Base-by-base conservation (phyloP, 768 basidiomycete species). In the Leucosporidium yakuticum region DNA sequence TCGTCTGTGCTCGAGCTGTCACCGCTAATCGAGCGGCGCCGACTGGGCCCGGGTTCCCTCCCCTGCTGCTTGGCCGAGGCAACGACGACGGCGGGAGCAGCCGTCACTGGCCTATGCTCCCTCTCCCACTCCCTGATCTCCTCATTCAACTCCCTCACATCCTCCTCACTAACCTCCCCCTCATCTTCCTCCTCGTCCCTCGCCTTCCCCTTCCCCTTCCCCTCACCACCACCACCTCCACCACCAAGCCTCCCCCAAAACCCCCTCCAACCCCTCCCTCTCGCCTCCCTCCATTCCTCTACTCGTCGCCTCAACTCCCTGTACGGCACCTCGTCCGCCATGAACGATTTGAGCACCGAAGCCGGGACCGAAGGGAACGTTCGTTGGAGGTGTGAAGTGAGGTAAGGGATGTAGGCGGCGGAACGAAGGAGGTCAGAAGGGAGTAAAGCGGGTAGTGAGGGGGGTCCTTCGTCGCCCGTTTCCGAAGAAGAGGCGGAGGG, bases 361-460 rank as follows among this genome's bases (percentile, higher is more conserved):
- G 6, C 14, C 23, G 50, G 21, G 29, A 55, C 27, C 21, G 25
- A 20, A 4, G 50, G 51, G 44, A 55, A 60, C 36, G 53, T 58
- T 5, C 20, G 4, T 11, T 47, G 17, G 19, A 65, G 49, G 50
- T 65, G 64, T 6, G 34, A 6, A 9, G 39, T 23, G 36, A 65
- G 58, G 4, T 32, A 34, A 17, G 57, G 9, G 11, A 27, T 31
- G 51, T 65, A 32, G 1, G n/a, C 15, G 20, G 66, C 36, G 5
- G 62, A 47, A 39, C 25, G 66, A 31, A 67, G 58, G 17, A 67
- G 50, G 50, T 67, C 66, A 34, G 17, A 5, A 4, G 66, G 66
- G 4, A 56, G 53, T 7, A 67, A n/a, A 17, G 53, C 20, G 2
- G 64, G 64, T 4, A 34, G 63, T 32, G 19, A 31, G 47, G 8